Percentiles rank a stretch among this genome's conserved stretches.
Evolutionary conservation across 352 stramenopile genomes (phyloP).

Genomic region (Pythium plurisporium): DNA sequence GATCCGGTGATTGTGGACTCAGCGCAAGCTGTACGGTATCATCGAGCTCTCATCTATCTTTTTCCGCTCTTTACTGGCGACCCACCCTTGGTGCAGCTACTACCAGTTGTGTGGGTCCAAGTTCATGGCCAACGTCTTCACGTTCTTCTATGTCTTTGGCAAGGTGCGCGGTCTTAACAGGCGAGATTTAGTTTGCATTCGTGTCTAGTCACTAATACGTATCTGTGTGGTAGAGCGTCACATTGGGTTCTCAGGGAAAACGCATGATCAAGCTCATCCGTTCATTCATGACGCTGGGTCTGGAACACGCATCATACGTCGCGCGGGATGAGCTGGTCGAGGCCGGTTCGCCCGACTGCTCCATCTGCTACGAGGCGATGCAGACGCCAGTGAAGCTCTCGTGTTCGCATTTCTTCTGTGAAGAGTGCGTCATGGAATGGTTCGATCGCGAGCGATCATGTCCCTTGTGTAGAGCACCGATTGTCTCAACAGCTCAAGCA

Average conservation of each 20-base stretch:
- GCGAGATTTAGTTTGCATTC: no score
- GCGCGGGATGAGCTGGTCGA: conserved; percentile 53
- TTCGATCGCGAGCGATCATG: conserved; percentile 82
- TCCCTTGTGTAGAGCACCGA: conserved; percentile 61
- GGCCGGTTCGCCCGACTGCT: conserved; percentile 61
- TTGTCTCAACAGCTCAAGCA: conserved; percentile 20
- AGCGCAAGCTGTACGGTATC: conserved; percentile 74
- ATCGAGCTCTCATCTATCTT: conserved; percentile 77
- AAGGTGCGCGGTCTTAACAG: conserved; percentile 54
- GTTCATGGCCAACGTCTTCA: conserved; percentile 70
- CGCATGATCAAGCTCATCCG: conserved; percentile 43
- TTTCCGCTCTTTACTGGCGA: conserved; percentile 46
- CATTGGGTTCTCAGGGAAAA: conserved; percentile 49
- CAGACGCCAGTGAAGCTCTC: conserved; percentile 61
- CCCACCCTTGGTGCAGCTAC: conserved; percentile 71
- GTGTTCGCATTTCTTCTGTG: conserved; percentile 82
- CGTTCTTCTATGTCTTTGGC: conserved; percentile 69
- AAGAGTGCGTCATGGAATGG: conserved; percentile 82
- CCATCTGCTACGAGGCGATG: conserved; percentile 82
- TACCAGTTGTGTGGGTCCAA: conserved; percentile 72
- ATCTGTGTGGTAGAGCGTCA: conserved; percentile 52
- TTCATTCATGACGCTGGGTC: conserved; percentile 52
- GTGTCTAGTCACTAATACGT: no score
- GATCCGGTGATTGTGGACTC: no score
- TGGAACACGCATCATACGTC: conserved; percentile 73